Evolutionary conservation across 2,329 filamentous ascomycete species (phyloP).

Genomic region (Blastomyces gilchristii): DNA sequence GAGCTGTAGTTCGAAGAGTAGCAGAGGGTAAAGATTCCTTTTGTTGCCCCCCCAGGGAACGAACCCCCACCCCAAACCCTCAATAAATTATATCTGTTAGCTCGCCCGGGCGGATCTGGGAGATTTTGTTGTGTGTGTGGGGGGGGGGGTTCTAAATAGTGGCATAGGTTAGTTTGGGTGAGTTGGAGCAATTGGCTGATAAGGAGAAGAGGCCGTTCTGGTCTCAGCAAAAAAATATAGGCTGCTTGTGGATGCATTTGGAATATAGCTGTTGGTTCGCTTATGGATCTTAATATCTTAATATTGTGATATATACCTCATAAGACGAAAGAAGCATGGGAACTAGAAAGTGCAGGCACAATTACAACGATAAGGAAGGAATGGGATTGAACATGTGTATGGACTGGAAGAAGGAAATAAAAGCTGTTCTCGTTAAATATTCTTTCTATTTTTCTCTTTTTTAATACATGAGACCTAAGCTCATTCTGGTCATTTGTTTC

Average conservation of each 20-base stretch:
- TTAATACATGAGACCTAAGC: constrained; percentile 22
- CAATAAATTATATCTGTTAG: background rate
- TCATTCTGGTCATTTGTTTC: background rate
- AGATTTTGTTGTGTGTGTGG: background rate
- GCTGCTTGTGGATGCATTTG: background rate
- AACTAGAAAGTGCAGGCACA: background rate
- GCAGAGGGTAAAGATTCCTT: background rate
- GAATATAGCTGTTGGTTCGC: background rate
- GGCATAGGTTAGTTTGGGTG: background rate
- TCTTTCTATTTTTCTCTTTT: constrained; percentile 23
- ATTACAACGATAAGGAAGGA: background rate
- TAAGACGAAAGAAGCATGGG: background rate
- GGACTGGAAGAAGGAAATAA: background rate
- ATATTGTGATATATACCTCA: background rate
- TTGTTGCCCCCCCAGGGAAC: background rate
- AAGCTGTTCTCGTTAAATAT: background rate
- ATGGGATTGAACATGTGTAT: background rate
- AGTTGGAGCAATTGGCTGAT: background rate
- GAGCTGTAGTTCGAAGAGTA: background rate
- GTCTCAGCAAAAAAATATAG: background rate
- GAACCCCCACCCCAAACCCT: background rate
- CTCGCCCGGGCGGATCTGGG: background rate
- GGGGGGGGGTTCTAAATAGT: background rate
- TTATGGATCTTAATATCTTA: background rate
- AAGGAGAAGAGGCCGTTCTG: background rate